Evolutionary conservation across 139 green algal genomes (phyloP), one percentile per base, ranked within the genome.

Genomic region (Micromonas commoda): DNA sequence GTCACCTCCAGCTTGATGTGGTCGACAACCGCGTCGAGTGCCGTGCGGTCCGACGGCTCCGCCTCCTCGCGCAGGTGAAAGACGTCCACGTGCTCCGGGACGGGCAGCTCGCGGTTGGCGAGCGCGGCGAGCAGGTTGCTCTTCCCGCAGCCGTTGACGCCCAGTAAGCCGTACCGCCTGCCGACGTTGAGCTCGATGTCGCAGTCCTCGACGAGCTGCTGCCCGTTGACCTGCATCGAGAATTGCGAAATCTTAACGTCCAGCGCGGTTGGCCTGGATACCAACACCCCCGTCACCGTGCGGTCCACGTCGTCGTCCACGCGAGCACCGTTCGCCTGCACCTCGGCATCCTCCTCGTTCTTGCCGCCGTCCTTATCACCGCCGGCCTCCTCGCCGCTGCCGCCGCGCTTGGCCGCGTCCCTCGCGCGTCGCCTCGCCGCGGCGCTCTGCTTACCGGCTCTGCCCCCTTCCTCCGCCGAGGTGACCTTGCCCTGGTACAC

Each of bases 11-110:
- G 52, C 13, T 71, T 77, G 52, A 84, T 75, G 73, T 80, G 35
- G 28, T 81, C 80, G 1, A 83, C 71, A 19, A 84, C 79, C 0
- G 35, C 88, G 76, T 94, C 79, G 45, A 98, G 80, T 0, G 94
- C 93, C 26, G 89, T 96, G 73, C 87, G 76, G 76, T 97, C 91
- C 52, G 71, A 87, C 61, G 90, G 90, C 6, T 84, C 82, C 16
- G 91, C 91, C 83, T 98, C 94, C 26, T 89, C 77, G 66, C 93
- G 85, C 63, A 98, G 82, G 78, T 95, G 87, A 87, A 94, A 97
- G 39, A 96, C 89, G 77, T 97, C 92, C 21, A 98, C 92, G 86
- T 97, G 94, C 1, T 91, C 80, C 0, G 94, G 94, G 73, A 97
- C 94, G 35, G 88, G 85, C 23, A 98, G 73, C 75, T 97, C 93